phyloP scores from a whole-genome alignment of 495 filamentous ascomycete species.

The Aspergillus bertholletiae region DNA sequence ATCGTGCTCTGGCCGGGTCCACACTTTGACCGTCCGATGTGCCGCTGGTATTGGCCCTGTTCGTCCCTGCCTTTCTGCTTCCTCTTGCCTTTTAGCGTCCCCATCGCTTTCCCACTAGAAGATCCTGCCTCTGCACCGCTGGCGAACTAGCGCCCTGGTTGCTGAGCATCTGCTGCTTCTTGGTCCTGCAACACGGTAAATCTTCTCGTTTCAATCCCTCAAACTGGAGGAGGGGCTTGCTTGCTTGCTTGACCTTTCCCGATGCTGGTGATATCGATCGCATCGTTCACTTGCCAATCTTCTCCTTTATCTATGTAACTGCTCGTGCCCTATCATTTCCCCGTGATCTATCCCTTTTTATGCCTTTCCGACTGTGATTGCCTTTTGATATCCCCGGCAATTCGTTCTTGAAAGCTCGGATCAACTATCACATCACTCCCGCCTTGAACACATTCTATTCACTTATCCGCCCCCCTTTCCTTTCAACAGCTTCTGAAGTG shows the following conservation, averaged over 20 bases:
- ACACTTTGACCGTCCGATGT: constrained; percentile 25
- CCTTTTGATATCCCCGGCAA: constrained; percentile 12
- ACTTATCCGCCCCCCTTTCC: constrained; percentile 1
- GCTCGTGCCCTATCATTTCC: constrained; percentile 3
- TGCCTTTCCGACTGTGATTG: constrained; percentile 8
- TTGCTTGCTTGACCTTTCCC: constrained; percentile 3
- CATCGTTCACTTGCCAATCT: constrained; percentile 13
- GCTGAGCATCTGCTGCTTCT: constrained; percentile 16
- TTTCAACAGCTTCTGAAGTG: not conserved
- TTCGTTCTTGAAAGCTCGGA: constrained; percentile 14
- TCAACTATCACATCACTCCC: constrained; percentile 8
- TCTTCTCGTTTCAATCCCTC: constrained; percentile 17
- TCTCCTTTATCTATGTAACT: not conserved
- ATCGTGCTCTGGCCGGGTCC: constrained; percentile 31
- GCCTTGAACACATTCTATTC: constrained; percentile 1
- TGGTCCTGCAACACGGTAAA: constrained; percentile 19
- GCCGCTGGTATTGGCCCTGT: constrained; percentile 30
- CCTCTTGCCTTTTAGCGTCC: constrained; percentile 15
- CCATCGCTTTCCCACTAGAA: constrained; percentile 8
- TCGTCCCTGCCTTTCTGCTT: constrained; percentile 17
- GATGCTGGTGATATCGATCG: constrained; percentile 17
- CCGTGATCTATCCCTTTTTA: constrained; percentile 12
- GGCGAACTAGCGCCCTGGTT: constrained; percentile 17
- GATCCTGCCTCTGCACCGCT: constrained; percentile 16
- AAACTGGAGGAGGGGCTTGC: constrained; percentile 15